A percentile compares a stretch with the other conserved stretches of the same genome.
Evolutionary conservation across 768 basidiomycete species (phyloP).

Genomic region (Pleurotus pulmonarius): DNA sequence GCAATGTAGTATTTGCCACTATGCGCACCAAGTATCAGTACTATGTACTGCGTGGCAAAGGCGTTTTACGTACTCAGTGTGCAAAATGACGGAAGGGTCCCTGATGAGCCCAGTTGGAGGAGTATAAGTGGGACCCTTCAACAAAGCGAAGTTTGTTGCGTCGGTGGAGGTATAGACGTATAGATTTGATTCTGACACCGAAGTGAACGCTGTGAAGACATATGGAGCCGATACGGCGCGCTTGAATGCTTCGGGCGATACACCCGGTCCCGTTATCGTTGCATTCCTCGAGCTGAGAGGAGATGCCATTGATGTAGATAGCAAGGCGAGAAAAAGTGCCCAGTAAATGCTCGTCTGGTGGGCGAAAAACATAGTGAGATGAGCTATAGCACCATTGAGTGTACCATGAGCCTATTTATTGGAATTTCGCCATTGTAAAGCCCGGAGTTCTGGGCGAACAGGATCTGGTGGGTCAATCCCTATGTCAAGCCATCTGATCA

Average conservation of each 20-base stretch:
- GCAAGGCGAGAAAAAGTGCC: background rate
- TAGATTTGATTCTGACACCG: constrained; percentile 29
- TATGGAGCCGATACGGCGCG: constrained; percentile 26
- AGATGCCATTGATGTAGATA: background rate
- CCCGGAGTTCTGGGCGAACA: no score
- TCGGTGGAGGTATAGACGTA: constrained; percentile 31
- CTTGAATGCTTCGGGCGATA: constrained; percentile 26
- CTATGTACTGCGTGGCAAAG: background rate
- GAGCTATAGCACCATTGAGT: no score
- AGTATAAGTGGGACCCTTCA: constrained; percentile 31
- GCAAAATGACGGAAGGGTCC: constrained; percentile 30
- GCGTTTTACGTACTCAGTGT: constrained; percentile 24
- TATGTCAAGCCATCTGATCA: no score
- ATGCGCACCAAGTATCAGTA: background rate
- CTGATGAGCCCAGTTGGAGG: constrained; percentile 30
- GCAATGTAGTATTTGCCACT: constrained; percentile 32
- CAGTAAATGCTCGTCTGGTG: no score
- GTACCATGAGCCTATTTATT: no score
- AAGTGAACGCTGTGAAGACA: constrained; percentile 31
- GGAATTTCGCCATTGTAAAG: no score
- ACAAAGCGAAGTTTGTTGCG: constrained; percentile 24
- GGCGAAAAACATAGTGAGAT: no score
- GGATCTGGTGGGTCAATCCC: no score
- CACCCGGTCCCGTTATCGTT: constrained; percentile 12
- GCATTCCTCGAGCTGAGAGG: background rate